These are phyloP conservation scores for Leccinum obscurum DNA, from an alignment of 768 basidiomycete genomes.

Conservation along the genomic window DNA sequence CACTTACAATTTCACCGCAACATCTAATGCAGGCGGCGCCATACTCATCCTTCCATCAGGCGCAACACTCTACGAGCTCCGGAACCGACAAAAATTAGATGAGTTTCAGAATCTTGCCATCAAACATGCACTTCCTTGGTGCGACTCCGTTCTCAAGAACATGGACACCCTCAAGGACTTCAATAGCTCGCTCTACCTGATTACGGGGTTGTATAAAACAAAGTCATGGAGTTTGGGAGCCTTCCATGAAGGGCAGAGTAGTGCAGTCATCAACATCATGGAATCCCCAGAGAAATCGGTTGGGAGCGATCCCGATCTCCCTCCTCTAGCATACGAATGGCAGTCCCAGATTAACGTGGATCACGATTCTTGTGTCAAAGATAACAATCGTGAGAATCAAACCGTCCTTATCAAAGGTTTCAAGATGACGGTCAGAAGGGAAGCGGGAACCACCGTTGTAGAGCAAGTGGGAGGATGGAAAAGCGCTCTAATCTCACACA, in stretches of 20 bases:
- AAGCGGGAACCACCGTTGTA: not conserved
- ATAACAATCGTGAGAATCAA: constrained; percentile 7
- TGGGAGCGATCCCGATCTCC: too few species aligned
- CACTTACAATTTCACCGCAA: not conserved
- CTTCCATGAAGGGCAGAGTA: not conserved
- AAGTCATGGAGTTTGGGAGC: not conserved
- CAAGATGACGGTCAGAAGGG: constrained; percentile 5
- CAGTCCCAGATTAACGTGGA: too few species aligned
- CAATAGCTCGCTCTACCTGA: constrained; percentile 1
- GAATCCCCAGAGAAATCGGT: too few species aligned
- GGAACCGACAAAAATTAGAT: not conserved
- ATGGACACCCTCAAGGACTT: too few species aligned
- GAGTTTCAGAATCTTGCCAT: not conserved
- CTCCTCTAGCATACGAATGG: too few species aligned
- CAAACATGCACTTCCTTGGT: not conserved
- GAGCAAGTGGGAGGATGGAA: not conserved
- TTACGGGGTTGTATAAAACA: constrained; percentile 5
- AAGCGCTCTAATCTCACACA: not conserved
- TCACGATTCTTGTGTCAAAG: too few species aligned
- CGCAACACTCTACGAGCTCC: not conserved
- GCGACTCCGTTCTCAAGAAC: not conserved
- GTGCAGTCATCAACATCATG: not conserved
- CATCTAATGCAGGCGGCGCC: not conserved
- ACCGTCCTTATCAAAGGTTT: constrained; percentile 15
- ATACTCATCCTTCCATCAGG: constrained; percentile 9